Percentiles rank a stretch among this genome's conserved stretches.
These are phyloP conservation scores for Rehmannia glutinosa DNA, from an alignment of 257 asterid genomes.

Conservation along the genomic window DNA sequence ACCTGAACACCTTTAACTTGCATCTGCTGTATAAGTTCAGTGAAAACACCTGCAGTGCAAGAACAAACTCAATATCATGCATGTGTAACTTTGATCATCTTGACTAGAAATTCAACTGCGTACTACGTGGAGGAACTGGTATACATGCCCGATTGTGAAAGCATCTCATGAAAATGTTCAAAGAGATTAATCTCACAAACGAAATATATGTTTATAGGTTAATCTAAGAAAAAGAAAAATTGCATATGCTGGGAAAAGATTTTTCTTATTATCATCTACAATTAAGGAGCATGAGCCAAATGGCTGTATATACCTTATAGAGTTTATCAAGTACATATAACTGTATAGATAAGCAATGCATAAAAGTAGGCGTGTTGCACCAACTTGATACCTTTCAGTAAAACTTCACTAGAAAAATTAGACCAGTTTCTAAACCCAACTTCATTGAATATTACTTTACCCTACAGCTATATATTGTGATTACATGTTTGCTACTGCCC, in stretches of 20 bases:
- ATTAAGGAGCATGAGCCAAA: neutral
- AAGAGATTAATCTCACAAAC: neutral
- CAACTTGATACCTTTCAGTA: neutral
- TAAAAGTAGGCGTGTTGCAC: too few relatives aligned
- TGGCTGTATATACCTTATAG: neutral
- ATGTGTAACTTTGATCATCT: neutral
- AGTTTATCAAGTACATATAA: neutral
- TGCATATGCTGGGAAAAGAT: neutral
- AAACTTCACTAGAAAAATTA: neutral
- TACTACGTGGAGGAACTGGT: neutral
- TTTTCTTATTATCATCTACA: conserved; percentile 4
- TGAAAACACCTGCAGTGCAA: conserved; percentile 80
- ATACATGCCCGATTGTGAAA: neutral
- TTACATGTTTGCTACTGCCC: neutral
- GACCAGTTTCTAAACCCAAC: neutral
- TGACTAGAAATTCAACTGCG: neutral
- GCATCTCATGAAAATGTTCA: neutral
- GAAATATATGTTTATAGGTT: neutral
- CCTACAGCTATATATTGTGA: neutral
- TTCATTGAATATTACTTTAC: neutral
- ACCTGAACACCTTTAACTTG: conserved; percentile 99
- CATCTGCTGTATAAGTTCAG: conserved; percentile 98
- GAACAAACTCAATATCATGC: conserved; percentile 9
- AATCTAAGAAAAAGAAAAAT: neutral
- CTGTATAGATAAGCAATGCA: neutral